phyloP scores from a whole-genome alignment of 768 basidiomycete genomes.

The Thelephora ganbajun region DNA sequence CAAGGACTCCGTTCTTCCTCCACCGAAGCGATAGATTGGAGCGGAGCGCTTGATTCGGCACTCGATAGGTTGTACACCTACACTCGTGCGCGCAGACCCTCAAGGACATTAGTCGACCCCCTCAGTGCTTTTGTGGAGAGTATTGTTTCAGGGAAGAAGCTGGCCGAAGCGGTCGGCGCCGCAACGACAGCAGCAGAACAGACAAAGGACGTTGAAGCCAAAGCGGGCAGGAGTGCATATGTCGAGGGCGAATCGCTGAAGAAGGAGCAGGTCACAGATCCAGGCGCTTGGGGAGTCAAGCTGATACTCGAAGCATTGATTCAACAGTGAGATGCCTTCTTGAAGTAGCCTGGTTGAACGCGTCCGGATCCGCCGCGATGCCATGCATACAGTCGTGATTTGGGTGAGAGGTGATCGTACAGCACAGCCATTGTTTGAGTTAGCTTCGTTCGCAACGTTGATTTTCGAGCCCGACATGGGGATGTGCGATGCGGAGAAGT shows the following conservation, averaged over 20 bases:
- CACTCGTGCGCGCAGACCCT: constrained; percentile 80
- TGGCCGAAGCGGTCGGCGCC: constrained; percentile 41
- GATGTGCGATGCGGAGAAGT: too few species aligned
- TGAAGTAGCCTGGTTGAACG: too few species aligned
- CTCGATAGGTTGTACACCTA: constrained; percentile 59
- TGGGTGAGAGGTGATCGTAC: too few species aligned
- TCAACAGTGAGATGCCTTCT: background rate
- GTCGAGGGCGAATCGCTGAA: constrained; percentile 56
- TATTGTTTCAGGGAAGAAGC: constrained; percentile 1
- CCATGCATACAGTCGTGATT: too few species aligned
- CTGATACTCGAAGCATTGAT: constrained; percentile 47
- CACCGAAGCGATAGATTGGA: constrained; percentile 36
- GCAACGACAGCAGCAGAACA: constrained; percentile 55
- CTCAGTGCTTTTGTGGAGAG: constrained; percentile 60
- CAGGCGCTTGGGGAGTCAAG: constrained; percentile 87
- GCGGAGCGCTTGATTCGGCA: constrained; percentile 39
- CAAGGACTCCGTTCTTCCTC: constrained; percentile 42
- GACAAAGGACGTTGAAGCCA: constrained; percentile 68
- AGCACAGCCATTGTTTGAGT: too few species aligned
- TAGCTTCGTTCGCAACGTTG: too few species aligned
- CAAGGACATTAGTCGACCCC: constrained; percentile 88
- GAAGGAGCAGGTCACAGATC: constrained; percentile 58
- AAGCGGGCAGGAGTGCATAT: constrained; percentile 83
- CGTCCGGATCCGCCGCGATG: too few species aligned
- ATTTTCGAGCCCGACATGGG: too few species aligned